These are phyloP conservation scores for Helicostylum pulchrum DNA, from an alignment of 192 early-diverging fungal species.

Conservation along the genomic window DNA sequence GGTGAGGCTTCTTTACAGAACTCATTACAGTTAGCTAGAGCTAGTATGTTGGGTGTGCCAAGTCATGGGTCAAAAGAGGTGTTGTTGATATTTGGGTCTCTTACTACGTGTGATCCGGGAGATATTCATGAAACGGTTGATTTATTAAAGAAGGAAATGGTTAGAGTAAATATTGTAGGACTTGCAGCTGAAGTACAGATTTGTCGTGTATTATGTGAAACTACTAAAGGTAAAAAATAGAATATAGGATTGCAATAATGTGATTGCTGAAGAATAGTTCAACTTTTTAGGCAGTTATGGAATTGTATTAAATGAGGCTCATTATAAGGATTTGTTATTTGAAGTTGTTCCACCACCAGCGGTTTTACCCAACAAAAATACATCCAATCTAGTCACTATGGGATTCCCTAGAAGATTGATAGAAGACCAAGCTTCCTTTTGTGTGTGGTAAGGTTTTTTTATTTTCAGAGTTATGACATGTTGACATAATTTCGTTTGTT, in stretches of 20 bases:
- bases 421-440: slow-evolving; percentile 58
- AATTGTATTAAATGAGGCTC: slow-evolving; percentile 79
- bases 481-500: background rate
- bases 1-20: slow-evolving; percentile 95
- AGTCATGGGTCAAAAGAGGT: slow-evolving; percentile 87
- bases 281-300: slow-evolving; percentile 64
- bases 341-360: slow-evolving; percentile 88
- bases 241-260: background rate
- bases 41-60: slow-evolving; percentile 77
- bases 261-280: background rate
- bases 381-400: slow-evolving; percentile 82
- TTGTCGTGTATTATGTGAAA: slow-evolving; percentile 65
- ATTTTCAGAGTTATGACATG: background rate
- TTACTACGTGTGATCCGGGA: slow-evolving; percentile 93
- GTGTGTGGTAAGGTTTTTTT: slow-evolving; percentile 63
- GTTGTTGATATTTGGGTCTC: slow-evolving; percentile 79
- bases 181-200: slow-evolving; percentile 89
- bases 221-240: slow-evolving; percentile 63
- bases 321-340: slow-evolving; percentile 81
- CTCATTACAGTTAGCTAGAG: slow-evolving; percentile 78
- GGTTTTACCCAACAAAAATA: slow-evolving; percentile 49
- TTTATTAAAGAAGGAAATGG: slow-evolving; percentile 58
- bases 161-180: slow-evolving; percentile 86
- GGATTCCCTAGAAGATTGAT: slow-evolving; percentile 75
- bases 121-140: slow-evolving; percentile 84